These are phyloP conservation scores for Wickerhamomyces kurtzmanii DNA, from an alignment of 805 yeast species.

Conservation along the genomic window DNA sequence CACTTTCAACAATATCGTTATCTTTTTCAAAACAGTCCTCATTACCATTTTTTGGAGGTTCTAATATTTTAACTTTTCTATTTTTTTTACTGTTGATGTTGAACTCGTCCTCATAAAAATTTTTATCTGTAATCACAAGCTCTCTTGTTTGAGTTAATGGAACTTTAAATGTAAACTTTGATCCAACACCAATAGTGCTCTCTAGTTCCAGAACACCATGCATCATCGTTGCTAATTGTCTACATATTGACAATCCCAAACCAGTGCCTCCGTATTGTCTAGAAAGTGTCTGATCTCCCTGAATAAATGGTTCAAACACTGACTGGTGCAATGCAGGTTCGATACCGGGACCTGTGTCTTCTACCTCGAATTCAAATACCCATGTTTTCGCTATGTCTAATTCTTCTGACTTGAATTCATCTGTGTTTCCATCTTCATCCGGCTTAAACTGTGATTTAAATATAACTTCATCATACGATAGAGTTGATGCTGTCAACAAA, in stretches of 20 bases:
- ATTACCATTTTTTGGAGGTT: slow-evolving; percentile 9
- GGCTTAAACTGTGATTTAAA: slow-evolving; percentile 30
- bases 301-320: slow-evolving; percentile 94
- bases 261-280: slow-evolving; percentile 96
- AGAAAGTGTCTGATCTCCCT: slow-evolving; percentile 91
- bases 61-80: slow-evolving; percentile 30
- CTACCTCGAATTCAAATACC: slow-evolving; percentile 57
- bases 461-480: slow-evolving; percentile 32
- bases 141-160: slow-evolving; percentile 52
- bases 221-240: slow-evolving; percentile 88
- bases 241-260: slow-evolving; percentile 79
- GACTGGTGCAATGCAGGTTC: slow-evolving; percentile 71
- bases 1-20: slow-evolving; percentile 1
- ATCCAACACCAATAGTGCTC: slow-evolving; percentile 73
- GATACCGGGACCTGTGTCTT: slow-evolving; percentile 93
- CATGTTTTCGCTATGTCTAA: slow-evolving; percentile 20
- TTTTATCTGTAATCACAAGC: slow-evolving; percentile 19
- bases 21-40: slow-evolving; percentile 2
- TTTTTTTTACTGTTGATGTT: slow-evolving; percentile 42
- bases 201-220: slow-evolving; percentile 70
- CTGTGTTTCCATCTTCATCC: slow-evolving; percentile 10
- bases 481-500: slow-evolving; percentile 15
- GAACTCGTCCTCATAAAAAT: slow-evolving; percentile 58
- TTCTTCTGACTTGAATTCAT: slow-evolving; percentile 12
- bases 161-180: slow-evolving; percentile 72